Base-by-base conservation (phyloP, 179 eudicot genomes). In the Corrigiola litoralis region DNA sequence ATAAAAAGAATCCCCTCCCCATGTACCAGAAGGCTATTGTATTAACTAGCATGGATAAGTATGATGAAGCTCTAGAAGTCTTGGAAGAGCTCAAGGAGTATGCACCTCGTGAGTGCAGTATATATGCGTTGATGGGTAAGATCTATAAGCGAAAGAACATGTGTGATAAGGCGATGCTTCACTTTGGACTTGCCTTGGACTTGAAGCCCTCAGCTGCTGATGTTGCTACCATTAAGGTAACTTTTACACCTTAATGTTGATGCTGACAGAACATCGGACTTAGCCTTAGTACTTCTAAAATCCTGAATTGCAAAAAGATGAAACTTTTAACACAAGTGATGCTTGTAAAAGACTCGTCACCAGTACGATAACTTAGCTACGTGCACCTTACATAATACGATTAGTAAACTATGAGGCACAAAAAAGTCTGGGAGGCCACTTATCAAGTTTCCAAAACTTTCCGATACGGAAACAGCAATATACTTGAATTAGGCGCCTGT, bases 201-300 rank as follows among this genome's bases (percentile, higher is more conserved):
- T 73, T 95, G 84, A 95, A 92, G 82, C 99, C 99, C 48, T 85
- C 97, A 37, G 95, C 99, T 65, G 82, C 97, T 17, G 99, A 95
- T 81, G 96, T 95, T 66, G 99, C 99, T 62, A 67, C 86, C 60
- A 95, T 95, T 49, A 95, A 95, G 97, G 99, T 92, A 76, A 62
- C 48, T 54, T 12, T 49, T 2, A 28, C 20, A 16, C 20, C 6
- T 13, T 18, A 36, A 10, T 14, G 29, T 17, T 58, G 9, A 32
- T 11, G 18, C 10, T 58, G 18, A 20, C 46, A 11, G 27, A 20
- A 38, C 11, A 14, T 32, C 18, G 42, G 25, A 33, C 31, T 21
- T 23, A 23, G 21, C 2, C 40, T 40, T 58, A n/a, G 25, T 6
- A 16, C 58, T 5, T 11, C n/a, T 25, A 48, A 14, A 51, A 24